A percentile compares a stretch with the other conserved stretches of the same genome.
Conservation (phyloP, 352 stramenopile species). For the Globisporangium mamillatum region DNA sequence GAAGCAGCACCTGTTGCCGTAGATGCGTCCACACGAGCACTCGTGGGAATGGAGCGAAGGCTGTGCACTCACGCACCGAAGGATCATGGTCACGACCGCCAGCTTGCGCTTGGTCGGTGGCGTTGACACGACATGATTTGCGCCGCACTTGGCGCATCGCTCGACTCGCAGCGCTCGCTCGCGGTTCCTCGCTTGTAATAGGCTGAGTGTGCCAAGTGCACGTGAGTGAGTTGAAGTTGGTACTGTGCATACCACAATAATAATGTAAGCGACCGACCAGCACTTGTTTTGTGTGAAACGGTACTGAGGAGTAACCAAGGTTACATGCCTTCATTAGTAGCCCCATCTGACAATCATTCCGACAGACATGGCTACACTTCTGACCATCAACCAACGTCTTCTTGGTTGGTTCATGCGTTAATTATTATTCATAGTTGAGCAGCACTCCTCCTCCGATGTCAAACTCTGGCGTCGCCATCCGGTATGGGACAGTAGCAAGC, state of each 20-base stretch:
- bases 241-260: neutral
- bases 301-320: too few relatives aligned
- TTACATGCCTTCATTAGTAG: neutral
- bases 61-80: too few relatives aligned
- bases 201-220: too few relatives aligned
- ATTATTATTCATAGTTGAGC: neutral
- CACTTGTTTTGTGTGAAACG: too few relatives aligned
- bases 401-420: neutral
- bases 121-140: too few relatives aligned
- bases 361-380: neutral
- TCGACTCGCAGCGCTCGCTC: too few relatives aligned
- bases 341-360: neutral
- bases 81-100: too few relatives aligned
- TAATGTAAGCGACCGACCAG: too few relatives aligned
- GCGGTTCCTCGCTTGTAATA: too few relatives aligned
- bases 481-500: neutral
- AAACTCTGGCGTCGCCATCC: neutral
- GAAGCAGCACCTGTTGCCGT: slow-evolving; percentile 3
- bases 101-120: too few relatives aligned
- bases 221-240: neutral
- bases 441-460: neutral
- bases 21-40: neutral
- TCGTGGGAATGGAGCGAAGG: too few relatives aligned
- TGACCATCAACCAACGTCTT: neutral
- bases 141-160: too few relatives aligned